phyloP scores from a whole-genome alignment of 2,329 filamentous ascomycete genomes.

The Nemania diffusa region DNA sequence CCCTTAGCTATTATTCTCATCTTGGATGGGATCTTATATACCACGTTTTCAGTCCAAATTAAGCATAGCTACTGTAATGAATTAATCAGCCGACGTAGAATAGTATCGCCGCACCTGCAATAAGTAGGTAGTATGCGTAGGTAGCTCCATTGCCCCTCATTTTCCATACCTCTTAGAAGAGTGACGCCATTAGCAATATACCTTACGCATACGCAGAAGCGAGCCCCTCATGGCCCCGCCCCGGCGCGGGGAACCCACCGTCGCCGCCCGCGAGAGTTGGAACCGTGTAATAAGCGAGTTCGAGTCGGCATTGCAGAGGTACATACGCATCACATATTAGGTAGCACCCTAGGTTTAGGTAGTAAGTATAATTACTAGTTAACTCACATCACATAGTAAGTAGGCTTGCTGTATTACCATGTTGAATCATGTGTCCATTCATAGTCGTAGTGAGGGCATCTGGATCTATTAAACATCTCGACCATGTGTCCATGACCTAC shows the following conservation, averaged over 20 bases:
- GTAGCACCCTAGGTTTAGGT: too few relatives aligned
- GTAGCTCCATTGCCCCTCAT: conserved; percentile 14
- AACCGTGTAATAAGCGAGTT: conserved; percentile 4
- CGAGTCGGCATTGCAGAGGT: conserved; percentile 10
- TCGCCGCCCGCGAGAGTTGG: conserved; percentile 7
- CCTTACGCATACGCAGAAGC: neutral
- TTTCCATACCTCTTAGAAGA: neutral
- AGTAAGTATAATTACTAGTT: neutral
- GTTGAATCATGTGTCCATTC: neutral
- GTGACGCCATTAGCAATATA: conserved; percentile 33
- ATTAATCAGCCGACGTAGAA: conserved; percentile 30
- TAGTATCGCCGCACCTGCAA: conserved; percentile 18
- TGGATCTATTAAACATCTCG: conserved; percentile 33
- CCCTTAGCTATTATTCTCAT: neutral
- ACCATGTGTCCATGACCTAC: conserved; percentile 16
- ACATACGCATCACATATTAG: too few relatives aligned
- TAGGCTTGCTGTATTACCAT: neutral
- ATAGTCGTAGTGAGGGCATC: conserved; percentile 30
- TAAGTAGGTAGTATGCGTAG: too few relatives aligned
- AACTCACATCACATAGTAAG: too few relatives aligned
- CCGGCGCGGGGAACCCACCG: conserved; percentile 6
- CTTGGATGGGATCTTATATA: neutral
- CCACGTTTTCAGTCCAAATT: neutral
- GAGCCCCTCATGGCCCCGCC: conserved; percentile 35
- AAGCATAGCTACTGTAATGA: neutral